Evolutionary conservation across 2,329 filamentous ascomycete genomes (phyloP), one percentile per base, ranked within the genome.

Genomic region (Aspergillus carbonarius): DNA sequence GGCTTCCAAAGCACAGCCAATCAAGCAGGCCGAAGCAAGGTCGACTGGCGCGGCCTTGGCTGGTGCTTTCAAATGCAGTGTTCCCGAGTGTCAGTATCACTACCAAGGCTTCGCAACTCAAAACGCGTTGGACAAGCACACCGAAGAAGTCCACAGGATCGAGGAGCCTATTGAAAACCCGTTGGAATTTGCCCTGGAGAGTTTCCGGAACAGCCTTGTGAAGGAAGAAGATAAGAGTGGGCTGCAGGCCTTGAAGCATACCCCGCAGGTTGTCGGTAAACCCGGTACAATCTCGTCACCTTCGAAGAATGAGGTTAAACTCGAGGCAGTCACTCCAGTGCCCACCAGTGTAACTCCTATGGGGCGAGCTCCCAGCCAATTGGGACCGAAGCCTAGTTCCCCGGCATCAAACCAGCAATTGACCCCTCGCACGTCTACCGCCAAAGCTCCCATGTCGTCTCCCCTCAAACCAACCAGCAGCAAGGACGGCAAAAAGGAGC

Each of bases 81-180:
- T 78, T n/a, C 67, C 76, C 18, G 77, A 78, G 32, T 87, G 85
- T 65, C 82, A 83, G 53, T 77, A 79, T 65, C 78, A 81, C 57
- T 72, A 80, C 54, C 79, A 79, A 58, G 84, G 84, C 3, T 87
- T 87, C 59, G 72, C 79, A 5, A 82, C 79, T 1, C 80, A 83
- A 65, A 77, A 73, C 17, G 82, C 82, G 54, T 72, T 88, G 55
- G 80, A 84, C 34, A 79, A 79, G 39, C 85, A 88, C 63, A 69
- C 80, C 25, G 79, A 79, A 51, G 79, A 83, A 20, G 75, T 72
- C 17, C 85, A 88, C 69, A 79, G 80, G 62, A 78, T 72, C 23
- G 77, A 80, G 60, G 72, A 76, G 46, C 71, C 73, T 1, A 76
- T 86, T 37, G 81, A 79, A 5, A 78, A 88, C 67, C 81, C 83